These are phyloP conservation scores for Ormosia semicastrata DNA, from an alignment of 306 rosid genomes.

Conservation along the genomic window DNA sequence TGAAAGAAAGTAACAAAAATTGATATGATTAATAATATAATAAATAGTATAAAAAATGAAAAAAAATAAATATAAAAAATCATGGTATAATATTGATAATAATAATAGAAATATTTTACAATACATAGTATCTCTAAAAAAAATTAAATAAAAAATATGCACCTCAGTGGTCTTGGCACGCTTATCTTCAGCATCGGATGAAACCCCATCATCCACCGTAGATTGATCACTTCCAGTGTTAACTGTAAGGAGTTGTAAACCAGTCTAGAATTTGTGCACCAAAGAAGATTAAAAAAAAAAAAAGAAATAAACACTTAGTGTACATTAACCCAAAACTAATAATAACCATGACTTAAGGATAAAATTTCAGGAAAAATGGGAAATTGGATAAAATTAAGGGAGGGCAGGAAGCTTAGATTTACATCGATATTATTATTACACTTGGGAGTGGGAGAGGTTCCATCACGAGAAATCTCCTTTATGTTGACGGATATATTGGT, in stretches of 20 bases:
- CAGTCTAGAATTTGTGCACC: constrained; percentile 39
- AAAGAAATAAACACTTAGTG: not conserved
- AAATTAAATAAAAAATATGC: not conserved
- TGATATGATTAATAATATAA: no score
- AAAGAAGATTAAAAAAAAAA: not conserved
- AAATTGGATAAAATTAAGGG: not conserved
- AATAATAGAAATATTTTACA: no score
- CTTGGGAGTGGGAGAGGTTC: not conserved
- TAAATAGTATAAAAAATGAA: no score
- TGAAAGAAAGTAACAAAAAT: no score
- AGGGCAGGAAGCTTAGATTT: constrained; percentile 35
- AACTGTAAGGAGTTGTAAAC: constrained; percentile 59
- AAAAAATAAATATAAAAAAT: no score
- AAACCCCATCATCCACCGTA: constrained; percentile 60
- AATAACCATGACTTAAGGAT: not conserved
- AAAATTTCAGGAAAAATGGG: no score
- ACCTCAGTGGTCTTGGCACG: constrained; percentile 55
- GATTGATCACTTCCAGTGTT: constrained; percentile 65
- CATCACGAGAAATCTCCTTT: constrained; percentile 36
- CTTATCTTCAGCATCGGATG: constrained; percentile 52
- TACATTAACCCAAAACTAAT: not conserved
- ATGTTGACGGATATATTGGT: constrained; percentile 22
- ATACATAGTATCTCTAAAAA: not conserved
- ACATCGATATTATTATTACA: constrained; percentile 28
- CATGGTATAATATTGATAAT: no score